Evolutionary conservation across 257 asterid species (phyloP), one percentile per base, ranked within the genome.

Genomic region (Lycium barbarum): DNA sequence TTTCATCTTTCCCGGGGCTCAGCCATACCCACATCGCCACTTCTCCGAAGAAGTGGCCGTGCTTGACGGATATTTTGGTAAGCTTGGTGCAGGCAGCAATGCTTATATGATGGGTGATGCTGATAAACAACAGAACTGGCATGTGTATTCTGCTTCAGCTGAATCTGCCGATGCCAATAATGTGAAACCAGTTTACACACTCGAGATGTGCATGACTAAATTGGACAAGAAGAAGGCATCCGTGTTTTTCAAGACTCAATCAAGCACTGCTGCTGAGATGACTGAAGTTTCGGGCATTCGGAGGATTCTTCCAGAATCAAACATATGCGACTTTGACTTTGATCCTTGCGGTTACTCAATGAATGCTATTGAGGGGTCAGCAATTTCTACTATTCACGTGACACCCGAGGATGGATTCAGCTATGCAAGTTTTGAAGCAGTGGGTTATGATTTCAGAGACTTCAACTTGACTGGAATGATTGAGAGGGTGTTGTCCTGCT

Each of bases 311-410:
- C 98, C 96, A 0, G 87, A 90, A 18, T 92, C 98, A 0, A 87
- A 89, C 18, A 95, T 93, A 36, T 93, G 97, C 5, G 97, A 95
- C 68, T 95, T 93, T 5, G 98, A 95, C 6, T 95, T 95, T 2
- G 97, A 95, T 2, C 98, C 98, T 0, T 95, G 98, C 53, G 98
- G 98, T 3, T 95, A 95, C 90, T 95, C 98, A 7, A 95, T 95
- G 98, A 95, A 95, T 43, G 90, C 97, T 0, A 87, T 93, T 1
- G 97, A 95, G 83, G 93, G 93, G 2, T 86, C 83, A 0, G 95
- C 97, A 9, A 80, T 95, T 17, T 93, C 98, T 2, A 93, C 94
- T 0, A 95, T 93, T 67, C 98, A 93, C 2, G 91, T 93, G 65
- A 95, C 98, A 0, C 98, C 97, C 0, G 97, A 95, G 83, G 96